Evolutionary conservation across 352 stramenopile species (phyloP), one percentile per base, ranked within the genome.

Genomic region (Globisporangium paroecandrum): DNA sequence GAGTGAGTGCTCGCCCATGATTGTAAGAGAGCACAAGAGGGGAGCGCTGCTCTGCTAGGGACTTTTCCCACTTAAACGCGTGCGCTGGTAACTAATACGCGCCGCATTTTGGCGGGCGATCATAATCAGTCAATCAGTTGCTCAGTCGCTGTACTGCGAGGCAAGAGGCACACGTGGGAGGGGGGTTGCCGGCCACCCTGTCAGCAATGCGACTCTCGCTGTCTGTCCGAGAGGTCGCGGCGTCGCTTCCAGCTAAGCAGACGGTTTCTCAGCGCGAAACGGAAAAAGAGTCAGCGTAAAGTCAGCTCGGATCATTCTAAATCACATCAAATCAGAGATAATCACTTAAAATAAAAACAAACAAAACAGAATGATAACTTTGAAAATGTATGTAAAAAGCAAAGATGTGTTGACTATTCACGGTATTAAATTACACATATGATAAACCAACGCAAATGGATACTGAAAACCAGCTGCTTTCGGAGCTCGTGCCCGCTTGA

Each of bases 111-210:
- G 29, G 20, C 18, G 20, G 55, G 55, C 20, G 22, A 46, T 61
- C 55, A 61, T 61, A 61, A 61, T 61, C 55, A 59, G 43, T 22
- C 18, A 8, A 15, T n/a, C 34, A 15, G 36, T 43, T 12, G 12
- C 36, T 32, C 29, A 32, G 29, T 32, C 29, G 29, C 29, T 32
- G 4, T 32, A 4, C 4, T 46, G 38, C 4, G 27, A 36, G 15
- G 13, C 27, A 61, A 61, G 55, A 61, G 55, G 18, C 29, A 41
- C 55, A 20, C 2, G 6, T 58, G 51, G 29, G 29, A 32, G 29
- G 29, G 7, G 3, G 53, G 53, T 1, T 38, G 53, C 5, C 9
- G 13, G 54, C 0, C 27, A 7, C 27, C 20, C 12, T 22, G 55
- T 46, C 29, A 61, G n/a, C 27, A 61, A 46, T 61, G 29, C 9